These are phyloP conservation scores for Metschnikowia cubensis DNA, from an alignment of 805 yeast genomes.

Conservation along the genomic window DNA sequence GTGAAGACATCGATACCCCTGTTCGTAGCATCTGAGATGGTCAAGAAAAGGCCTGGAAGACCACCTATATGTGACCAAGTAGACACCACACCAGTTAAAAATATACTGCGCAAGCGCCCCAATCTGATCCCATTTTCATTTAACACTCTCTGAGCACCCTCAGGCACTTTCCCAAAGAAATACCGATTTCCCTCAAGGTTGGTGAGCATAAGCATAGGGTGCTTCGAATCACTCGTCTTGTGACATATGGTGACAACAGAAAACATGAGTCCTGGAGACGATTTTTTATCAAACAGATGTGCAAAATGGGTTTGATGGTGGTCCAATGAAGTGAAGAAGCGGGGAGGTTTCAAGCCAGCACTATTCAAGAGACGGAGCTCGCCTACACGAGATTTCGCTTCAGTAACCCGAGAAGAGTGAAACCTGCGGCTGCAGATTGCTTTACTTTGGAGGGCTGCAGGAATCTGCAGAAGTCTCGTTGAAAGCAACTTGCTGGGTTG, in stretches of 20 bases:
- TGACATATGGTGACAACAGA: constrained; percentile 51
- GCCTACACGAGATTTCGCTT: neutral
- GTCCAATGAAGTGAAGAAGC: constrained; percentile 10
- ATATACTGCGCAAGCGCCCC: constrained; percentile 58
- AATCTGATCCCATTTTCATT: constrained; percentile 57
- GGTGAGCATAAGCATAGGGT: constrained; percentile 53
- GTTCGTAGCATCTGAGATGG: constrained; percentile 75
- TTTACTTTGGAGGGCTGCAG: constrained; percentile 4
- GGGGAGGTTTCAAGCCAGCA: constrained; percentile 7
- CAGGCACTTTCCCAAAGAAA: constrained; percentile 76
- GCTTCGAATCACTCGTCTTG: constrained; percentile 49
- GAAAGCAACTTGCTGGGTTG: constrained; percentile 4
- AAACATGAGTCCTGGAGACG: constrained; percentile 34
- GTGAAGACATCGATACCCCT: constrained; percentile 52
- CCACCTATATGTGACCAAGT: constrained; percentile 87
- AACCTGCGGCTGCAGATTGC: neutral
- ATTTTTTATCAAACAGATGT: constrained; percentile 4
- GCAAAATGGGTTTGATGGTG: constrained; percentile 7
- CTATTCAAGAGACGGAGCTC: neutral
- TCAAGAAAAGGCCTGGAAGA: constrained; percentile 80
- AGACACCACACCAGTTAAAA: constrained; percentile 67
- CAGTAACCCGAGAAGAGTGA: neutral
- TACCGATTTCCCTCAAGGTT: constrained; percentile 51
- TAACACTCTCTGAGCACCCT: constrained; percentile 78
- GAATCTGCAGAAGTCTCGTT: constrained; percentile 2